Percentiles rank a stretch among this genome's conserved stretches.
Evolutionary conservation across 306 rosid genomes (phyloP).

Genomic region (Sicyos baderoa): DNA sequence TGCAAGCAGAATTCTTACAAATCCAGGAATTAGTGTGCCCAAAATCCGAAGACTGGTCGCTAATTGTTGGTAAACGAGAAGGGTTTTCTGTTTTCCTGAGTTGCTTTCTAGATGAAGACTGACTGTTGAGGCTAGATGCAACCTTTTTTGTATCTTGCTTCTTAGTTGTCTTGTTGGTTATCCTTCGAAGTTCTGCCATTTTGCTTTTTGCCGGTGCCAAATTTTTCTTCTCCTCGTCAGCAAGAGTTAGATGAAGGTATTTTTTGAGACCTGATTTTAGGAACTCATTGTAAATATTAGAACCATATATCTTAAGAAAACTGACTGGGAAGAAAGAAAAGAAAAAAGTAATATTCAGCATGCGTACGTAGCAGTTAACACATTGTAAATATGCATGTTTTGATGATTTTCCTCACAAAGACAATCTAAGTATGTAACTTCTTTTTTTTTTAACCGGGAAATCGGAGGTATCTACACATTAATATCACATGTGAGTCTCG

Average conservation of each 20-base stretch:
- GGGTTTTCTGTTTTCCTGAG: constrained; percentile 85
- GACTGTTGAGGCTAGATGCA: constrained; percentile 49
- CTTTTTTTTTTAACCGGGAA: no score
- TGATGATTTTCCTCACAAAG: not conserved
- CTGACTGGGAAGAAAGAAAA: no score
- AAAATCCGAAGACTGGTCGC: constrained; percentile 61
- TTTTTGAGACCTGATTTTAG: constrained; percentile 67
- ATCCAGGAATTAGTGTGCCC: constrained; percentile 71
- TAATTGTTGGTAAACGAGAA: constrained; percentile 41
- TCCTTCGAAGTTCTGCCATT: constrained; percentile 49
- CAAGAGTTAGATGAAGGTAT: constrained; percentile 50
- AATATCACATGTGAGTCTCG: no score
- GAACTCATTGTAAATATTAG: no score
- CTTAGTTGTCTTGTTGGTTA: constrained; percentile 49
- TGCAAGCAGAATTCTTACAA: constrained; percentile 93
- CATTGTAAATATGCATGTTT: not conserved
- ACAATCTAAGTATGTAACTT: not conserved
- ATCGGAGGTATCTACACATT: no score
- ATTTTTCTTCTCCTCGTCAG: constrained; percentile 55
- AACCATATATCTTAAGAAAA: no score
- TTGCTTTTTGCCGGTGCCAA: constrained; percentile 36
- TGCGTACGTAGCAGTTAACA: no score
- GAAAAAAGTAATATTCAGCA: no score
- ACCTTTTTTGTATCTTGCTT: constrained; percentile 67
- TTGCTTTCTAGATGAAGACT: constrained; percentile 57